Percentiles rank a stretch among this genome's conserved stretches.
phyloP scores from a whole-genome alignment of 1,284 basidiomycete species.

The Coriolopsis trogii region DNA sequence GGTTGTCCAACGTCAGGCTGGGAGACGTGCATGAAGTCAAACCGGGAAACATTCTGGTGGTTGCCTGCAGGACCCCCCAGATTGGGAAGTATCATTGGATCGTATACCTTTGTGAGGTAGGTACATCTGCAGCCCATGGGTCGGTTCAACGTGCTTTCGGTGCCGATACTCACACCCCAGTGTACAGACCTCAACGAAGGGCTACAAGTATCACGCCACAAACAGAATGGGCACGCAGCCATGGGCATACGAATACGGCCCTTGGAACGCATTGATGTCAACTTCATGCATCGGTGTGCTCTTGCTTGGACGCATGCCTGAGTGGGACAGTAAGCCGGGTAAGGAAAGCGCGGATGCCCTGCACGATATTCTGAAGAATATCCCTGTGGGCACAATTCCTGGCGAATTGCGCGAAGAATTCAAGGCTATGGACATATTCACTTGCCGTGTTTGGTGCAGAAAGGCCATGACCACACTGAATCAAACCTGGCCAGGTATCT shows the following conservation, averaged over 20 bases:
- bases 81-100: not conserved
- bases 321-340: not conserved
- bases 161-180: not conserved
- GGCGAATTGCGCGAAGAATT: too few relatives aligned
- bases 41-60: not conserved
- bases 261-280: not conserved
- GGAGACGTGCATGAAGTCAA: too few relatives aligned
- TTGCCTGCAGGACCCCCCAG: not conserved
- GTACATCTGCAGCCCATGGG: too few relatives aligned
- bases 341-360: not conserved
- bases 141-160: not conserved
- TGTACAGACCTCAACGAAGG: not conserved
- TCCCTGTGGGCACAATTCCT: too few relatives aligned
- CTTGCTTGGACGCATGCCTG: not conserved
- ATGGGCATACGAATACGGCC: not conserved
- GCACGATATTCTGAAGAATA: not conserved
- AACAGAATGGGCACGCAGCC: not conserved
- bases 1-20: too few relatives aligned
- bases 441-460: too few relatives aligned
- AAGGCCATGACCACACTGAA: too few relatives aligned
- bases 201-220: not conserved
- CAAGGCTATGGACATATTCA: too few relatives aligned
- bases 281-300: not conserved
- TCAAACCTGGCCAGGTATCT: too few relatives aligned
- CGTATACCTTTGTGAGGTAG: not conserved